Evolutionary conservation across 2,329 filamentous ascomycete species (phyloP).

Genomic region (Tolypocladium inflatum): DNA sequence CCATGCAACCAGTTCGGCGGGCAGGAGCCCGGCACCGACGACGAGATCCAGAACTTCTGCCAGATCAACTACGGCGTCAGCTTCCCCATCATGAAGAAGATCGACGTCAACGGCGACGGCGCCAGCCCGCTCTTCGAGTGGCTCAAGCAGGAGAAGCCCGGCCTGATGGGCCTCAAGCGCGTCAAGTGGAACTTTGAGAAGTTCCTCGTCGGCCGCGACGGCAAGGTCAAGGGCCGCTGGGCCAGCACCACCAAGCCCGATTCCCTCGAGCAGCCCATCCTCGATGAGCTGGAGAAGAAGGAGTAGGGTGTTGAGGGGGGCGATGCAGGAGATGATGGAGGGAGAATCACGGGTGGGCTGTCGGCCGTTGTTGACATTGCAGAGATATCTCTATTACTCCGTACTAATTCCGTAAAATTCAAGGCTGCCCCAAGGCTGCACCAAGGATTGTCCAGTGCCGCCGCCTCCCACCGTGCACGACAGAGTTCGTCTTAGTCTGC

Average conservation of each 20-base stretch:
- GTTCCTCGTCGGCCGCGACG: slow-evolving; percentile 82
- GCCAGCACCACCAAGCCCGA: slow-evolving; percentile 83
- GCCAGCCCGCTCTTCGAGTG: slow-evolving; percentile 59
- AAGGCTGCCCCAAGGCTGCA: not conserved
- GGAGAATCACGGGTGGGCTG: not conserved
- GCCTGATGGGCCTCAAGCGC: slow-evolving; percentile 76
- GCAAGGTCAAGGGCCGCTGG: slow-evolving; percentile 78
- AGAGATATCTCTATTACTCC: not conserved
- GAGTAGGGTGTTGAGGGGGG: not conserved
- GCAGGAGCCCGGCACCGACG: slow-evolving; percentile 79
- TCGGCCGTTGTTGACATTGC: not conserved
- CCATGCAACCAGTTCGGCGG: slow-evolving; percentile 95
- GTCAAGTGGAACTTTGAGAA: slow-evolving; percentile 99
- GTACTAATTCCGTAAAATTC: not conserved
- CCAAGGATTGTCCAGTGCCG: not conserved
- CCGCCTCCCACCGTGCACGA: not conserved
- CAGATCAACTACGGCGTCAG: slow-evolving; percentile 85
- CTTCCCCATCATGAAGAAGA: slow-evolving; percentile 87
- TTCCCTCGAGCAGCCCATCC: slow-evolving; percentile 62
- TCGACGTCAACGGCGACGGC: slow-evolving; percentile 82
- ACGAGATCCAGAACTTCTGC: slow-evolving; percentile 78
- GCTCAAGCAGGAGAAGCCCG: slow-evolving; percentile 64
- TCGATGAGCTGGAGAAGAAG: slow-evolving; percentile 60
- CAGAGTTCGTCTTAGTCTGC: too few species aligned
- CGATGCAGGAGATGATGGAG: not conserved